Conservation (phyloP, 2,329 filamentous ascomycete species). For the Arthroderma uncinatum region DNA sequence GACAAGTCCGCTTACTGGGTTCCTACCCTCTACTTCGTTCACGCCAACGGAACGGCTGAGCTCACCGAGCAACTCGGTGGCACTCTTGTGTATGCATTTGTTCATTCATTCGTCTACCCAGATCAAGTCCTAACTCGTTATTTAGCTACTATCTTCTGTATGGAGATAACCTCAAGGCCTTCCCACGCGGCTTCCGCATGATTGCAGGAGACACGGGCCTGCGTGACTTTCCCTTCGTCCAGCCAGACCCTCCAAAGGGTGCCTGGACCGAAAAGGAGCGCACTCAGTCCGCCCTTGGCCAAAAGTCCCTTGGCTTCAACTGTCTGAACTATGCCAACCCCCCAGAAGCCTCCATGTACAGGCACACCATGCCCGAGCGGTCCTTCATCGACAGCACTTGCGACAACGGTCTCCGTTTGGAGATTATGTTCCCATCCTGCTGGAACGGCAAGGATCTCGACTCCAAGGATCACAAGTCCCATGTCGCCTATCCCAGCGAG, state of each 20-base stretch:
- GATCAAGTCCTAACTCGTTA: conserved; percentile 6
- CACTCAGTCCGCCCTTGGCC: conserved; percentile 58
- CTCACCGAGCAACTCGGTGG: conserved; percentile 66
- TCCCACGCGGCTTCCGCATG: conserved; percentile 71
- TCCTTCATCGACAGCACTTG: conserved; percentile 69
- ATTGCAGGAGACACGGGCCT: conserved; percentile 60
- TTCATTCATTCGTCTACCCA: background rate
- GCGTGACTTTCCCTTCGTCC: conserved; percentile 58
- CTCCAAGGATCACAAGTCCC: conserved; percentile 44
- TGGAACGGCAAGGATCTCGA: conserved; percentile 63
- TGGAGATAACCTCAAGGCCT: conserved; percentile 54
- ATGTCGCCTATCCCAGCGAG: conserved; percentile 67
- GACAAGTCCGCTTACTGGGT: conserved; percentile 88
- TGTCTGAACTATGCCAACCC: conserved; percentile 66
- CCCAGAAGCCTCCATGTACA: conserved; percentile 64
- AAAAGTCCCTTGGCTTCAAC: conserved; percentile 88
- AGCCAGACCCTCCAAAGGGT: conserved; percentile 59
- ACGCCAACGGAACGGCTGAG: conserved; percentile 55
- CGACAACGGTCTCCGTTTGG: conserved; percentile 66
- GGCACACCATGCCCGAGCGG: conserved; percentile 74
- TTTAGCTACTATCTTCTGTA: conserved; percentile 74
- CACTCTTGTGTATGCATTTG: conserved; percentile 63
- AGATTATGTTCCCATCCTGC: conserved; percentile 81
- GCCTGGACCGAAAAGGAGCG: conserved; percentile 54
- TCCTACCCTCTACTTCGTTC: conserved; percentile 65